Base-by-base conservation (phyloP, 306 rosid species). In the Gastrolobium bilobum region DNA sequence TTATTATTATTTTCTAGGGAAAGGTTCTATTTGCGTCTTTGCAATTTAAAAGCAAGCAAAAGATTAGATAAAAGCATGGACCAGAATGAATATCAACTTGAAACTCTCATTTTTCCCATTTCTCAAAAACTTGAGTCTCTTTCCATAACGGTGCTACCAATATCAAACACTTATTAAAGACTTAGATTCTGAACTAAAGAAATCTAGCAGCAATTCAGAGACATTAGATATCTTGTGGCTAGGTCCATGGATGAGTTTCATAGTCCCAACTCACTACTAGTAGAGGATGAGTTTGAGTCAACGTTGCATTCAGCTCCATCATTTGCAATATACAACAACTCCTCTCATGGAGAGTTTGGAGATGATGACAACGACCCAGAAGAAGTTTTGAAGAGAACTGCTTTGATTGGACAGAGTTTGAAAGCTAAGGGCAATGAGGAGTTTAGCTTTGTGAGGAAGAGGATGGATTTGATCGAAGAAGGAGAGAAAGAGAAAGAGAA, bases 401-500 rank as follows among this genome's bases (percentile, higher is more conserved):
- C 57, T 58, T 40, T 82, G 10, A 47, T 72, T 40, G 86, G 80
- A 40, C 85, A 67, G 35, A 79, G 29, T 62, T 79, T 81, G 33
- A 86, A 79, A 72, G 74, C 50, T 59, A 14, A 9, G 1, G 81
- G 57, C 3, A 70, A 56, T 42, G 75, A 15, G 42, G 95, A 88
- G 8, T 95, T 91, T 81, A 86, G 83, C 66, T 91, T 87, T 68
- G 68, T 48, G 6, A 58, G 76, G 59, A 81, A 52, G 11, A 83
- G 40, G 62, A 88, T 95, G 94, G 86, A 88, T 42, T 77, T 85
- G 85, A 91, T 95, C 78, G 85, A 88, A 77, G 91, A 73, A 77
- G 78, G 20, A 47, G 94, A 86, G 29, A 9, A 13, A 20, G 29
- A 9, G 51, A 46, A 42, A 10, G 71, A 61, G 31, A 88, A 82